Evolutionary conservation across 2,329 filamentous ascomycete species (phyloP), one percentile per base, ranked within the genome.

Genomic region (Alternaria consortialis): DNA sequence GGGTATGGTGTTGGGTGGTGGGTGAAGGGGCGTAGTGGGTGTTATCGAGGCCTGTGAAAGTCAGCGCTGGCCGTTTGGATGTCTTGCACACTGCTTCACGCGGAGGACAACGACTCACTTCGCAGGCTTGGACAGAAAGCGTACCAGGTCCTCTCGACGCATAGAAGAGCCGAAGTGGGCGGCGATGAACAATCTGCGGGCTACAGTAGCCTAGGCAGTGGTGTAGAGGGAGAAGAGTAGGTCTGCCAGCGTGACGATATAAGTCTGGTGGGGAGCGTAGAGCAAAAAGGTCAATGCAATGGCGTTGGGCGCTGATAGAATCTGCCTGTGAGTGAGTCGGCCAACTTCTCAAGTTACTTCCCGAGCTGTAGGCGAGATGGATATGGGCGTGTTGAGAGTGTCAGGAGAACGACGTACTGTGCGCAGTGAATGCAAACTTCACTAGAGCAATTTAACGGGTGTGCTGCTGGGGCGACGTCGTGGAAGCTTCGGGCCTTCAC

Each of bases 111-210:
- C 32, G 56, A 84, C 91, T 79, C 83, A 97, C 93, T 97, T 97
- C 81, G 92, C 92, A 79, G 93, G 93, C 86, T 95, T 95, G 79
- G 92, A 96, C 74, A 97, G 88, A 85, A 96, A 95, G 84, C 93
- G 91, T 79, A 97, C 88, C 77, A 96, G 89, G 83, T 96, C 92
- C 84, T 90, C 91, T 81, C 87, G 90, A 91, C 88, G 94, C 93
- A 97, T 97, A 90, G 88, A 92, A 80, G 67, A 69, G 65, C 65
- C 73, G 63, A 62, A 56, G 51, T 43, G 65, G 64, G 57, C 55
- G 66, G 54, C 58, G 67, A 53, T 56, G 62, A 58, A 52, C 55
- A 58, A 69, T 71, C 76, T 78, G 75, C 75, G 69, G 77, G 76
- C 75, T 74, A 60, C 67, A 53, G 70, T 60, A 76, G 76, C 77